Evolutionary conservation across 139 green algal genomes (phyloP), one percentile per base, ranked within the genome.

Genomic region (Volvox africanus): DNA sequence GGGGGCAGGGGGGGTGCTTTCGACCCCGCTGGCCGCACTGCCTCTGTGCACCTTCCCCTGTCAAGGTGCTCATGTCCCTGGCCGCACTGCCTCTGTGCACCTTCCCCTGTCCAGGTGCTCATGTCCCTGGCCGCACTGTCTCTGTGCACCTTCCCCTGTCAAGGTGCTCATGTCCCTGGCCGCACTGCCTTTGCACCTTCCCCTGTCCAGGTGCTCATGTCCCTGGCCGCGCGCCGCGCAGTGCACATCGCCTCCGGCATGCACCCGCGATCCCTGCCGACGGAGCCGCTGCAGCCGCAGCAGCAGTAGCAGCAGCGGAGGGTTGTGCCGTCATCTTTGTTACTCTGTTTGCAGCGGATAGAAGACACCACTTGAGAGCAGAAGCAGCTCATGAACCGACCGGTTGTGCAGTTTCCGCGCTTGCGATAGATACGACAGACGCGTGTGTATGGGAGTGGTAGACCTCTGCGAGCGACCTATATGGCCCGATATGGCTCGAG

Each of bases 111-210:
- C 44, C 84, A 89, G 84, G 84, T 89, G 44, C 69, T 89, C 37
- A 89, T 89, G 84, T 75, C 84, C 28, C 24, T 89, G 16, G 84
- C 84, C 0, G 69, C 84, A n/a, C n/a, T n/a, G n/a, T n/a, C n/a
- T n/a, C n/a, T n/a, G n/a, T n/a, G n/a, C n/a, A n/a, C n/a, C n/a
- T n/a, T n/a, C n/a, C n/a, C n/a, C n/a, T n/a, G n/a, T n/a, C n/a
- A n/a, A n/a, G n/a, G n/a, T n/a, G n/a, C n/a, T n/a, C n/a, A n/a
- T n/a, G n/a, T n/a, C n/a, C n/a, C n/a, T n/a, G n/a, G n/a, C n/a
- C n/a, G n/a, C n/a, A n/a, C n/a, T n/a, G n/a, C n/a, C n/a, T n/a
- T n/a, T n/a, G n/a, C n/a, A n/a, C n/a, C n/a, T n/a, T n/a, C n/a
- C n/a, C n/a, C n/a, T n/a, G n/a, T n/a, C n/a, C n/a, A n/a, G n/a